A percentile compares a stretch with the other conserved stretches of the same genome.
These are phyloP conservation scores for Phylloporus arenicola DNA, from an alignment of 768 basidiomycete genomes.

Conservation along the genomic window DNA sequence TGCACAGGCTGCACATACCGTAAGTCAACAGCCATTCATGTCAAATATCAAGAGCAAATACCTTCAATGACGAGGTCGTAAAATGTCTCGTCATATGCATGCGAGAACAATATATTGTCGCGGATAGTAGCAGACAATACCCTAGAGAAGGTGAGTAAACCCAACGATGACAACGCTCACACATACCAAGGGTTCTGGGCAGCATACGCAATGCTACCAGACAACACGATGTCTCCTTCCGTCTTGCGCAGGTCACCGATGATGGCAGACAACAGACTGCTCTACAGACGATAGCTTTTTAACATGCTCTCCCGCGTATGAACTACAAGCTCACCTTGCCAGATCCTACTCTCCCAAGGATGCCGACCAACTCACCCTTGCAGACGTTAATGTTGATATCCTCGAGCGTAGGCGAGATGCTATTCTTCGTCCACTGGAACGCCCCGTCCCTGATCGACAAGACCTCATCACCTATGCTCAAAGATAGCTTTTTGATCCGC, in stretches of 20 bases:
- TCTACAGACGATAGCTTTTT: conserved; percentile 33
- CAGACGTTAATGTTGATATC: conserved; percentile 67
- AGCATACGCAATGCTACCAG: conserved; percentile 75
- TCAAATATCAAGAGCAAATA: conserved; percentile 14
- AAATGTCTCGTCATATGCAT: conserved; percentile 80
- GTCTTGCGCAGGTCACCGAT: conserved; percentile 80
- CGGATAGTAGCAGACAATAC: conserved; percentile 81
- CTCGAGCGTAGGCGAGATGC: conserved; percentile 59
- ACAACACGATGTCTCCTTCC: conserved; percentile 67
- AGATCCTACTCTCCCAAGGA: conserved; percentile 85
- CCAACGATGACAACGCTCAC: neutral
- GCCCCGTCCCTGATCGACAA: conserved; percentile 70
- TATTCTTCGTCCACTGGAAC: conserved; percentile 69
- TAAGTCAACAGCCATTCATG: neutral
- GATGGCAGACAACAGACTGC: conserved; percentile 71
- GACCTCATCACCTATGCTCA: conserved; percentile 62
- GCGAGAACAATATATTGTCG: conserved; percentile 90
- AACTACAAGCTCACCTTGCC: conserved; percentile 59
- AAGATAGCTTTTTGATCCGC: conserved; percentile 36
- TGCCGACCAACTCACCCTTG: conserved; percentile 80
- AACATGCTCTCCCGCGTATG: neutral
- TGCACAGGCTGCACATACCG: conserved; percentile 63
- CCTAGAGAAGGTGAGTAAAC: conserved; percentile 35
- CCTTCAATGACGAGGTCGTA: conserved; percentile 82
- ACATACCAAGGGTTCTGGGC: conserved; percentile 80